Evolutionary conservation across 1,284 basidiomycete genomes (phyloP).

Genomic region (Coriolopsis trogii): DNA sequence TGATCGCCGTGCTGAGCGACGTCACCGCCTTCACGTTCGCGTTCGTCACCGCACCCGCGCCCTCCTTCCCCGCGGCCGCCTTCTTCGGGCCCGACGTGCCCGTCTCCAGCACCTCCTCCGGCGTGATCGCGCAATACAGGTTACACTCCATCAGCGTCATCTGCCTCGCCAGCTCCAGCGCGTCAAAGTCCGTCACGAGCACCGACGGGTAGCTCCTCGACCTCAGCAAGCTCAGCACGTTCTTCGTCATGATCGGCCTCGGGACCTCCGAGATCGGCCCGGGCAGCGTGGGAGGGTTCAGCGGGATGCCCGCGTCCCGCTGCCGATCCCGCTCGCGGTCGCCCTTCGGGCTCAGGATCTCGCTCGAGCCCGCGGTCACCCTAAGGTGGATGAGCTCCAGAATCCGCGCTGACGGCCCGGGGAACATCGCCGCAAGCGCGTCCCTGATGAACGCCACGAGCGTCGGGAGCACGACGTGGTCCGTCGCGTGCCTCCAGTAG

Average conservation of each 20-base stretch:
- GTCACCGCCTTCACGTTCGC: constrained; percentile 83
- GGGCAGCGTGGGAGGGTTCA: constrained; percentile 56
- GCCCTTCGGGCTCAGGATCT: constrained; percentile 50
- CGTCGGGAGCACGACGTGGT: constrained; percentile 60
- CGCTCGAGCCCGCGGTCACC: constrained; percentile 39
- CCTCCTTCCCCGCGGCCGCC: constrained; percentile 37
- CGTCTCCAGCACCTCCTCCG: constrained; percentile 87
- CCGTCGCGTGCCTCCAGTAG: constrained; percentile 80
- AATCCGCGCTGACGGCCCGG: constrained; percentile 72
- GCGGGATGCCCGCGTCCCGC: constrained; percentile 69
- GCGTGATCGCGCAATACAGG: constrained; percentile 84
- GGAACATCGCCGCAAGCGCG: constrained; percentile 64
- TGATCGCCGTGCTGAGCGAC: constrained; percentile 88
- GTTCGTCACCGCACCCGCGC: constrained; percentile 55
- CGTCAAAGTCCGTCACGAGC: constrained; percentile 88
- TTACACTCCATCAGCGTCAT: constrained; percentile 93
- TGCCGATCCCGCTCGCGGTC: constrained; percentile 74
- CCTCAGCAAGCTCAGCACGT: constrained; percentile 66
- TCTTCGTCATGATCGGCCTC: constrained; percentile 84
- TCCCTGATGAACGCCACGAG: constrained; percentile 69
- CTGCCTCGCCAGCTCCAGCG: constrained; percentile 91
- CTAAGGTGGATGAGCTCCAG: constrained; percentile 66
- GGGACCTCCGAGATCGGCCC: constrained; percentile 62
- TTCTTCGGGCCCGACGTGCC: constrained; percentile 47
- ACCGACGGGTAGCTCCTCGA: constrained; percentile 64